Percentiles rank a stretch among this genome's conserved stretches.
Evolutionary conservation across 768 basidiomycete genomes (phyloP).

Genomic region (Xerocomellus intermedius): DNA sequence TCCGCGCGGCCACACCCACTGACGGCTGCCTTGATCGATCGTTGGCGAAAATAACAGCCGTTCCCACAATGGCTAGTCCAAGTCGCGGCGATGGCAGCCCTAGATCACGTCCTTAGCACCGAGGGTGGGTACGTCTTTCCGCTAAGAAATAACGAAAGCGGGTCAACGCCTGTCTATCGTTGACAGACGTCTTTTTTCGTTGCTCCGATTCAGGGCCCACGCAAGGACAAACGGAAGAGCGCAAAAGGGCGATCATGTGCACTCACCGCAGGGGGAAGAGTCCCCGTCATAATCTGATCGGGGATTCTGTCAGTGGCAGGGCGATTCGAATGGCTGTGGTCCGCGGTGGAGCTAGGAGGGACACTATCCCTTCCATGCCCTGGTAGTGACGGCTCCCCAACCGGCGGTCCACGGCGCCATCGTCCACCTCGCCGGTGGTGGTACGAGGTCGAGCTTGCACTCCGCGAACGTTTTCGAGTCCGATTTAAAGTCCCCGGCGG

Average conservation of each 20-base stretch:
- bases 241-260: too few species aligned
- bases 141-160: neutral
- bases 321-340: neutral
- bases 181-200: too few species aligned
- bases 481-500: conserved; percentile 12
- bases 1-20: conserved; percentile 8
- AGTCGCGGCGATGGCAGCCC: neutral
- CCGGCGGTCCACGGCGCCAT: too few species aligned
- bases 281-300: neutral
- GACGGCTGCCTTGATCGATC: neutral
- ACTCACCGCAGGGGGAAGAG: too few species aligned
- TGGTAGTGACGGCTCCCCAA: too few species aligned
- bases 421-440: too few species aligned
- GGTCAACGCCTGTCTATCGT: neutral
- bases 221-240: too few species aligned
- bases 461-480: conserved; percentile 27
- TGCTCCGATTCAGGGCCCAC: too few species aligned
- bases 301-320: neutral
- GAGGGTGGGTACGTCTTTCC: neutral
- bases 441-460: too few species aligned
- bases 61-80: conserved; percentile 3
- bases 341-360: neutral
- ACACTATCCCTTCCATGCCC: too few species aligned
- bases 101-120: neutral
- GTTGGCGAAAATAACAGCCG: neutral